A percentile compares a stretch with the other conserved stretches of the same genome.
Evolutionary conservation across 1,284 basidiomycete species (phyloP).

Genomic region (Ustilago bromivora): DNA sequence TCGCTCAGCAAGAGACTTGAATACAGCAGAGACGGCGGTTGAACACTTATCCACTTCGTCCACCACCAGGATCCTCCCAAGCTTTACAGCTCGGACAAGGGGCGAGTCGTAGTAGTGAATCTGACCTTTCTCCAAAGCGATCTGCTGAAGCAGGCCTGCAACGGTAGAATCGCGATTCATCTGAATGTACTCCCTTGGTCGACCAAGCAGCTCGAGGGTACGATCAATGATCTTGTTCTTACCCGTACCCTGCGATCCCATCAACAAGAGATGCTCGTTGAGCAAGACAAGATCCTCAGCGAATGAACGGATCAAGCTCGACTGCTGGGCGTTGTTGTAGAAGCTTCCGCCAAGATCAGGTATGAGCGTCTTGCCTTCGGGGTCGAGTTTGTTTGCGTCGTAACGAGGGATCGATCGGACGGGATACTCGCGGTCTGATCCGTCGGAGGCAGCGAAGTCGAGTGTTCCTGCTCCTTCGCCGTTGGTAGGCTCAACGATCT

Average conservation of each 20-base stretch:
- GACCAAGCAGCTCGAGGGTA: slow-evolving; percentile 66
- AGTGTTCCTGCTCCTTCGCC: slow-evolving; percentile 33
- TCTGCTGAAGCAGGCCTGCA: slow-evolving; percentile 63
- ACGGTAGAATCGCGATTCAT: slow-evolving; percentile 69
- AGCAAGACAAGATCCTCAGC: slow-evolving; percentile 68
- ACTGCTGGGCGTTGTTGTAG: slow-evolving; percentile 70
- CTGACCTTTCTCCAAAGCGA: slow-evolving; percentile 67
- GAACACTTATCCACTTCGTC: slow-evolving; percentile 71
- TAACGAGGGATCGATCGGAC: slow-evolving; percentile 59
- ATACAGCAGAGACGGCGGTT: slow-evolving; percentile 69
- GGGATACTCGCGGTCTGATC: slow-evolving; percentile 30
- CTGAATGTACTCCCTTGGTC: slow-evolving; percentile 71
- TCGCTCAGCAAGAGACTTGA: slow-evolving; percentile 69
- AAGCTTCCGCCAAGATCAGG: slow-evolving; percentile 65
- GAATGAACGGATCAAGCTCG: slow-evolving; percentile 65
- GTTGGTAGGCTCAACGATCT: slow-evolving; percentile 18
- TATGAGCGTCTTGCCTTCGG: slow-evolving; percentile 65
- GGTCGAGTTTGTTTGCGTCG: slow-evolving; percentile 60
- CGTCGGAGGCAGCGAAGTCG: slow-evolving; percentile 49
- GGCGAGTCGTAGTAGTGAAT: slow-evolving; percentile 69
- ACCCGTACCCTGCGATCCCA: slow-evolving; percentile 70
- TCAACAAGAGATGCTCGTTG: slow-evolving; percentile 68
- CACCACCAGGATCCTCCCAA: slow-evolving; percentile 69
- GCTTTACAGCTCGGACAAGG: slow-evolving; percentile 67
- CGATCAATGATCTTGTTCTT: slow-evolving; percentile 71